Evolutionary conservation across 2,329 filamentous ascomycete species (phyloP), one percentile per base, ranked within the genome.

Genomic region (Stylonectria norvegica): DNA sequence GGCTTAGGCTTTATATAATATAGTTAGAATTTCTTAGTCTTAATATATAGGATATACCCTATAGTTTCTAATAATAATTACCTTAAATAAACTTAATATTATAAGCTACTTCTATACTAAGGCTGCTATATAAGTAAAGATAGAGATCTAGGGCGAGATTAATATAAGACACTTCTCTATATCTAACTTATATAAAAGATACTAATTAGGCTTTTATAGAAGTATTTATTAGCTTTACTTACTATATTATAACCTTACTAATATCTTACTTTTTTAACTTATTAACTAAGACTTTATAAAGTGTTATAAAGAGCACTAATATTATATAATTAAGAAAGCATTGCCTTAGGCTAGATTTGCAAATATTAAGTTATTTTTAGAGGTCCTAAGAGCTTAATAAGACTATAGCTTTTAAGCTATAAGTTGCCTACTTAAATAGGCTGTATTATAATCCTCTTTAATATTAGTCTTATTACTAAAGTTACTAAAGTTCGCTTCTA

Each of bases 121-220:
- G n/a, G n/a, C n/a, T n/a, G n/a, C n/a, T n/a, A n/a, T n/a, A n/a
- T n/a, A n/a, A n/a, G n/a, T n/a, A n/a, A n/a, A n/a, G n/a, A n/a
- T n/a, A n/a, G n/a, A n/a, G n/a, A n/a, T n/a, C n/a, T n/a, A n/a
- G n/a, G n/a, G n/a, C n/a, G n/a, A n/a, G n/a, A n/a, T n/a, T n/a
- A n/a, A n/a, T n/a, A n/a, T n/a, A n/a, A n/a, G n/a, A n/a, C n/a
- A n/a, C n/a, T n/a, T n/a, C n/a, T n/a, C n/a, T n/a, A n/a, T n/a
- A n/a, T n/a, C n/a, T n/a, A 28, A 36, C 27, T 25, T n/a, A 25
- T 8, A 25, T 16, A n/a, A 19, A 38, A 41, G 33, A 45, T 29
- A 41, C 37, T 35, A 11, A 41, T 28, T 28, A 45, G 12, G 41
- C 30, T 12, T 45, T 45, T 34, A 27, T 17, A 25, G 41, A 16